Evolutionary conservation across 2,329 filamentous ascomycete genomes (phyloP), one percentile per base, ranked within the genome.

Genomic region (Microdochium bolleyi): DNA sequence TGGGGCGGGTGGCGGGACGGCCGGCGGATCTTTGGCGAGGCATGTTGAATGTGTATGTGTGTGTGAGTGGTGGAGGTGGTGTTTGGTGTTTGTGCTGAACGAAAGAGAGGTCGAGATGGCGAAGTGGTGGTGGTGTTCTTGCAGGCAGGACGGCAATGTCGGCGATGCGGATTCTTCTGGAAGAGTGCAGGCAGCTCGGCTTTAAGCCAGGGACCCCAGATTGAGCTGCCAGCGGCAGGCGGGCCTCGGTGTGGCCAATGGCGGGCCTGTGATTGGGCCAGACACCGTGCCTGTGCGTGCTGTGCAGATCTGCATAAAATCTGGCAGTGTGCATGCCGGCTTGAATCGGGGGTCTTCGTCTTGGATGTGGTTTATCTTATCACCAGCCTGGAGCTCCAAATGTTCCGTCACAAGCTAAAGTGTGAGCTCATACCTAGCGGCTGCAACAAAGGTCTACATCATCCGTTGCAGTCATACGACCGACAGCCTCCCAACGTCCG

Each of bases 11-110:
- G 70, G 41, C 41, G 21, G 41, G 72, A 70, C 71, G 77, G 66
- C 74, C 81, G 72, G 80, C 76, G 72, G 87, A 83, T 70, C 85
- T 81, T 79, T 88, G 84, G 74, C 88, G 88, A 86, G 88, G 74
- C 88, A 92, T 92, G 55, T 70, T 79, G 68, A 11, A 13, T 55
- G 53, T 61, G 54, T 54, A 52, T 51, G 48, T 24, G 22, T 50
- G 30, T 55, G 14, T 25, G 25, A 51, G 49, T 41, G 27, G 11
- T 51, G 34, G 19, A 32, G 27, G 27, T 30, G 27, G 5, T 5
- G 5, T 30, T 22, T 38, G 19, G 38, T 19, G 48, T 8, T 24
- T 24, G 27, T 32, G 46, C 24, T 27, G 52, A 52, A 48, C 49
- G 24, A 24, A 19, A 24, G 46, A 24, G 37, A 48, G 34, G 37